A percentile compares a stretch with the other conserved stretches of the same genome.
Conservation (phyloP, 805 yeast species). For the Saccharomycopsis schoenii region DNA sequence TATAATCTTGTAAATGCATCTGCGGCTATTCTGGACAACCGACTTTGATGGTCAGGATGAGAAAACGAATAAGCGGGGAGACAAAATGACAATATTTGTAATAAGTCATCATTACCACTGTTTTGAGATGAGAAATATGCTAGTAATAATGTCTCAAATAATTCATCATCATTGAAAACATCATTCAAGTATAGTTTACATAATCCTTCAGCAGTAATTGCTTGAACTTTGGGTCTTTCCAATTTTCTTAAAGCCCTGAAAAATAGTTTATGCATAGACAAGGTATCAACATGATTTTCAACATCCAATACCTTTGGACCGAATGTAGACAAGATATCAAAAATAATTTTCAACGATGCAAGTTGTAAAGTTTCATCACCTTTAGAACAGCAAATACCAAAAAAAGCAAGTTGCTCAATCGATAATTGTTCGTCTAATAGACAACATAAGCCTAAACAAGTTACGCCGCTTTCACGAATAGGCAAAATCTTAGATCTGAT, state of each 20-base stretch:
- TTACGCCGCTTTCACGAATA: conserved; percentile 56
- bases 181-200: conserved; percentile 77
- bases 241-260: conserved; percentile 52
- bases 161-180: conserved; percentile 56
- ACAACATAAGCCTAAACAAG: conserved; percentile 73
- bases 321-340: conserved; percentile 70
- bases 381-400: conserved; percentile 60
- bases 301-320: conserved; percentile 60
- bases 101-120: conserved; percentile 49
- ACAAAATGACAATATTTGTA: conserved; percentile 78
- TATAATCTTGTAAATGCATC: conserved; percentile 57
- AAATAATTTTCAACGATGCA: conserved; percentile 57
- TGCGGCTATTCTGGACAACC: conserved; percentile 51
- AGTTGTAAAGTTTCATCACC: conserved; percentile 55
- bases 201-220: conserved; percentile 76
- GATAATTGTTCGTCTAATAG: conserved; percentile 61
- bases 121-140: conserved; percentile 69
- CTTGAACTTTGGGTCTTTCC: conserved; percentile 57
- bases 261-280: conserved; percentile 58
- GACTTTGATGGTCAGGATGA: conserved; percentile 58
- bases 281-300: conserved; percentile 52
- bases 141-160: conserved; percentile 60
- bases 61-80: conserved; percentile 82
- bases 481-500: conserved; percentile 47
- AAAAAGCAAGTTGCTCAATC: conserved; percentile 47